Evolutionary conservation across 441 rosid species (phyloP).

Genomic region (Jatropha podagrica): DNA sequence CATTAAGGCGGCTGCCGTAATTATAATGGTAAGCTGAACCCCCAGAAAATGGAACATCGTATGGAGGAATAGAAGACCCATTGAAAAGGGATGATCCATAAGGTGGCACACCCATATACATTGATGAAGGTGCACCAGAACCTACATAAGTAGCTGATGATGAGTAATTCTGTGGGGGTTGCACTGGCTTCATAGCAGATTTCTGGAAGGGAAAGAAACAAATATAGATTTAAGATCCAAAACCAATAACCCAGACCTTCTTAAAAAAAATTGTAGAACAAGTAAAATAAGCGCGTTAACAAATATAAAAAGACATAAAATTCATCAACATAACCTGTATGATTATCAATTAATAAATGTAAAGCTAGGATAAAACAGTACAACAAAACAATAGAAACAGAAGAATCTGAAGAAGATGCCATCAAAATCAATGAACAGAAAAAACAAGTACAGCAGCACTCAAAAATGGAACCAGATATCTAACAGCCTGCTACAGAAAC

Average conservation of each 20-base stretch:
- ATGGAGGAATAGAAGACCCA: constrained; percentile 85
- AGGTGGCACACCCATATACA: constrained; percentile 85
- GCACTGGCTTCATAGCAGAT: constrained; percentile 76
- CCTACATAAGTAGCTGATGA: constrained; percentile 79
- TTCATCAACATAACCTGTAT: neutral
- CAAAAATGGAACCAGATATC: neutral
- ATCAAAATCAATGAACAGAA: neutral
- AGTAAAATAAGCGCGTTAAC: neutral
- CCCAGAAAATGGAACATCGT: constrained; percentile 84
- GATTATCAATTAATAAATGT: neutral
- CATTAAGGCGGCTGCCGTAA: constrained; percentile 68
- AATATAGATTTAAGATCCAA: neutral
- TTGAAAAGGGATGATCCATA: constrained; percentile 80
- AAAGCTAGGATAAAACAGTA: neutral
- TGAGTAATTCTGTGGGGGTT: constrained; percentile 60
- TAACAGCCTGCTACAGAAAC: neutral
- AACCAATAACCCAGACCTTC: neutral
- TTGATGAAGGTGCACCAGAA: constrained; percentile 74
- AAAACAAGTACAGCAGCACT: neutral
- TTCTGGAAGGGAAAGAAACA: constrained; percentile 43
- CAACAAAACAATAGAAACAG: neutral
- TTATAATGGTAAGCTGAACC: constrained; percentile 91
- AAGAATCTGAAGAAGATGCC: neutral
- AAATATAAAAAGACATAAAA: neutral
- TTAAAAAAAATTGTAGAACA: neutral